Percentiles rank a stretch among this genome's conserved stretches.
These are phyloP conservation scores for Chytriomyces sp. DNA, from an alignment of 192 early-diverging fungal species.

Conservation along the genomic window DNA sequence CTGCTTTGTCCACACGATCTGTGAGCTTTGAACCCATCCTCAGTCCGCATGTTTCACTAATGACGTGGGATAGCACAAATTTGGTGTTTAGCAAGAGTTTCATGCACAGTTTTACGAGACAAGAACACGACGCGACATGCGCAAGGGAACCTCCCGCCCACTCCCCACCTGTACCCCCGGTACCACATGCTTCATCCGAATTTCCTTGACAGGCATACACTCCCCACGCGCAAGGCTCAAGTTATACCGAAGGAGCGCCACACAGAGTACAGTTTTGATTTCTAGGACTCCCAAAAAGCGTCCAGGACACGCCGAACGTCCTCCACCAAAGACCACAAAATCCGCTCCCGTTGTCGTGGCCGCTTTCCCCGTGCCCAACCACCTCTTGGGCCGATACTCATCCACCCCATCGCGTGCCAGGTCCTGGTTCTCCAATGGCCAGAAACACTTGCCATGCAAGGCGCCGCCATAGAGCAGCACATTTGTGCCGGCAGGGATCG, in stretches of 20 bases:
- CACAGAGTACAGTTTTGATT: not conserved
- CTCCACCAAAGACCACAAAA: not conserved
- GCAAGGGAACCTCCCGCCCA: no score
- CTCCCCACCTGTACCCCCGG: no score
- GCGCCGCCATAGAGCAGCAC: not conserved
- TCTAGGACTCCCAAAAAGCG: not conserved
- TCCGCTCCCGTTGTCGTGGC: not conserved
- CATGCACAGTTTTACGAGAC: no score
- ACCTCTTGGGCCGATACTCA: not conserved
- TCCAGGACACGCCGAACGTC: not conserved
- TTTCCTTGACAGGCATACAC: not conserved
- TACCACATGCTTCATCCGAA: not conserved
- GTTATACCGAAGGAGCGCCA: not conserved
- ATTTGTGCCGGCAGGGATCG: not conserved
- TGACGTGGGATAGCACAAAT: no score
- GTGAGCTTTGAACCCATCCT: no score
- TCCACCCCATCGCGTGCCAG: not conserved
- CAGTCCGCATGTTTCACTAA: no score
- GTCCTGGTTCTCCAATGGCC: not conserved
- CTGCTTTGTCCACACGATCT: no score
- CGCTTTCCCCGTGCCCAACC: not conserved
- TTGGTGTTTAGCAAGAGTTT: no score
- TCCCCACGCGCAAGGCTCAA: not conserved
- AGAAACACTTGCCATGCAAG: not conserved
- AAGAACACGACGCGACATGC: no score